Percentiles rank a stretch among this genome's conserved stretches.
These are phyloP conservation scores for Panaeolus papilionaceus DNA, from an alignment of 768 basidiomycete species.

Conservation along the genomic window DNA sequence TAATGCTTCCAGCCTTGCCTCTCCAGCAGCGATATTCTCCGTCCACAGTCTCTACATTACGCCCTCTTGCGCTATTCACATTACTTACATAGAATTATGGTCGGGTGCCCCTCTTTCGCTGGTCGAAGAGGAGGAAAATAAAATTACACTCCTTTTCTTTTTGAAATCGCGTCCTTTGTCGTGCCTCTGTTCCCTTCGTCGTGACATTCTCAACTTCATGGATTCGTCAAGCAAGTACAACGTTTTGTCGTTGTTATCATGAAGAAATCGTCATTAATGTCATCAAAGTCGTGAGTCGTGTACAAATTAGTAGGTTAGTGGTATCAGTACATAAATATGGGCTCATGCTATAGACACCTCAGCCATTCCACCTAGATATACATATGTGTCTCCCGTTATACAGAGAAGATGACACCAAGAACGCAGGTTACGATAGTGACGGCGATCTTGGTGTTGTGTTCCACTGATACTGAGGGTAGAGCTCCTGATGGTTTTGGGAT, in stretches of 20 bases:
- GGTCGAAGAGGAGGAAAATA: background rate
- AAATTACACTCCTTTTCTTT: background rate
- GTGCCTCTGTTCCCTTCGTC: too few relatives aligned
- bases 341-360: background rate
- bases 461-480: background rate
- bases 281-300: background rate
- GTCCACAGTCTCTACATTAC: background rate
- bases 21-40: background rate
- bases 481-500: background rate
- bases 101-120: slow-evolving; percentile 6
- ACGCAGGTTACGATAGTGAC: background rate
- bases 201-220: too few relatives aligned
- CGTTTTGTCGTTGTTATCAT: too few relatives aligned
- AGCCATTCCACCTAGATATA: background rate
- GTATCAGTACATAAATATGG: background rate
- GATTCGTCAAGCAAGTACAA: too few relatives aligned
- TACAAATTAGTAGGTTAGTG: background rate
- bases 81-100: background rate
- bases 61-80: background rate
- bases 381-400: background rate
- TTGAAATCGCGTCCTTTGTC: background rate
- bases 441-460: background rate
- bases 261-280: background rate
- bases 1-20: background rate
- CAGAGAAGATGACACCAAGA: background rate